Percentiles rank a stretch among this genome's conserved stretches.
phyloP scores from a whole-genome alignment of 1,139 yeast genomes.

The Pichia cactophila region DNA sequence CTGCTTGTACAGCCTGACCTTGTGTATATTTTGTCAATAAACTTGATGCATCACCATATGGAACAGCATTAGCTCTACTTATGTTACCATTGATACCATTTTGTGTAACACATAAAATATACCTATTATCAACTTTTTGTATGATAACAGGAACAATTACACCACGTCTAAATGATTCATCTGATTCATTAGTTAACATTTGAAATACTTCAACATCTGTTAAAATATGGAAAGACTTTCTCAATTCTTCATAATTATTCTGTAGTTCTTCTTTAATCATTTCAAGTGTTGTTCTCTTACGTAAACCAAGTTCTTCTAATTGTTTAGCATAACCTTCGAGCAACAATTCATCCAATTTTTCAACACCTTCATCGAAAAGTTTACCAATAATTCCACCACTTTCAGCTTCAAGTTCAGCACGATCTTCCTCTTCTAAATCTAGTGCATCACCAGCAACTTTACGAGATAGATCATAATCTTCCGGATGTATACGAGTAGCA shows the following conservation, averaged over 20 bases:
- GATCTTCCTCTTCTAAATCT: constrained; percentile 91
- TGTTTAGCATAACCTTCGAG: constrained; percentile 93
- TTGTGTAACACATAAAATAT: constrained; percentile 56
- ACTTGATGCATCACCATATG: constrained; percentile 35
- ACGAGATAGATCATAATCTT: constrained; percentile 90
- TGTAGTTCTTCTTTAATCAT: constrained; percentile 86
- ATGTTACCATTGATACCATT: constrained; percentile 72
- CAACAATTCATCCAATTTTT: constrained; percentile 78
- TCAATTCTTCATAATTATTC: constrained; percentile 77
- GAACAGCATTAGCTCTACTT: constrained; percentile 51
- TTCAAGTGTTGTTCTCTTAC: constrained; percentile 74
- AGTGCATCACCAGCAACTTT: constrained; percentile 98
- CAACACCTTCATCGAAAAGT: constrained; percentile 75
- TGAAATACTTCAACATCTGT: constrained; percentile 71
- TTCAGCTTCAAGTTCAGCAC: constrained; percentile 57
- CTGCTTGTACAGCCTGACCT: constrained; percentile 86
- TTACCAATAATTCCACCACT: constrained; percentile 80
- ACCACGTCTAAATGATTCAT: constrained; percentile 59
- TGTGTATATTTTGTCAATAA: constrained; percentile 37
- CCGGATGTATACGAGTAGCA: constrained; percentile 95
- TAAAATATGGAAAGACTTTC: constrained; percentile 64
- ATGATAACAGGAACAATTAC: constrained; percentile 73
- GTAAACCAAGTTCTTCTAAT: constrained; percentile 71
- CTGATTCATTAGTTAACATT: constrained; percentile 83
- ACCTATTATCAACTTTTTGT: constrained; percentile 46